Conservation (phyloP, 2,329 filamentous ascomycete species). For the Paecilomyces variotii region DNA sequence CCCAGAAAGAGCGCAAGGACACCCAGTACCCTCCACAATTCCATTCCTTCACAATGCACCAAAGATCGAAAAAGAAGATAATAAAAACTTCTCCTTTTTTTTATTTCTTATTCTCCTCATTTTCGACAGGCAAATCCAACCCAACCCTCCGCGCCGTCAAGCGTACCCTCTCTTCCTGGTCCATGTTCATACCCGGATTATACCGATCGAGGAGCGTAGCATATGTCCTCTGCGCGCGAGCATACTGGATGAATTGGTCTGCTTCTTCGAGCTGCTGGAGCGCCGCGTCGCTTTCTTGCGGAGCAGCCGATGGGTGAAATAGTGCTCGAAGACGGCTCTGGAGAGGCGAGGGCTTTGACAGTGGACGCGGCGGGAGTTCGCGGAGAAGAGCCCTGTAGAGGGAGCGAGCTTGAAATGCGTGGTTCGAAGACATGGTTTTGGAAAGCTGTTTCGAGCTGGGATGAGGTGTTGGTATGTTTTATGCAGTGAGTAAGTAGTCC, state of each 20-base stretch:
- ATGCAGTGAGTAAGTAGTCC: not conserved
- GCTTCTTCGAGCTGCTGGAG: constrained; percentile 43
- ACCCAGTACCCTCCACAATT: not conserved
- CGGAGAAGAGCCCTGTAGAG: constrained; percentile 84
- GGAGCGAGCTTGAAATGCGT: constrained; percentile 49
- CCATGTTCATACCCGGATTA: constrained; percentile 86
- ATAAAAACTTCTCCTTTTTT: not conserved
- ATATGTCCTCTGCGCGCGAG: constrained; percentile 79
- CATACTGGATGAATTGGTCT: constrained; percentile 73
- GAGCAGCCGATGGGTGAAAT: constrained; percentile 40
- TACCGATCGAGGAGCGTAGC: constrained; percentile 77
- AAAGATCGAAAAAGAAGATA: not conserved
- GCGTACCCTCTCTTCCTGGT: constrained; percentile 72
- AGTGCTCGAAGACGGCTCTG: constrained; percentile 60
- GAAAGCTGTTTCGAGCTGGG: not conserved
- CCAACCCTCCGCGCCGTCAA: constrained; percentile 81
- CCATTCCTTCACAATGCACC: not conserved
- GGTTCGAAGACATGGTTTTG: constrained; percentile 8
- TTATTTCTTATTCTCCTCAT: constrained; percentile 5
- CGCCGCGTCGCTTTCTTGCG: not conserved
- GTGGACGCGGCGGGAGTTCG: constrained; percentile 68
- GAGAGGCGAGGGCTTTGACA: constrained; percentile 58
- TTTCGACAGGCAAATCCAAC: constrained; percentile 71
- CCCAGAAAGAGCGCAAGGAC: not conserved
- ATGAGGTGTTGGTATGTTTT: not conserved